Evolutionary conservation across 345 rosid species (phyloP).

Genomic region (Odontarrhena argentea): DNA sequence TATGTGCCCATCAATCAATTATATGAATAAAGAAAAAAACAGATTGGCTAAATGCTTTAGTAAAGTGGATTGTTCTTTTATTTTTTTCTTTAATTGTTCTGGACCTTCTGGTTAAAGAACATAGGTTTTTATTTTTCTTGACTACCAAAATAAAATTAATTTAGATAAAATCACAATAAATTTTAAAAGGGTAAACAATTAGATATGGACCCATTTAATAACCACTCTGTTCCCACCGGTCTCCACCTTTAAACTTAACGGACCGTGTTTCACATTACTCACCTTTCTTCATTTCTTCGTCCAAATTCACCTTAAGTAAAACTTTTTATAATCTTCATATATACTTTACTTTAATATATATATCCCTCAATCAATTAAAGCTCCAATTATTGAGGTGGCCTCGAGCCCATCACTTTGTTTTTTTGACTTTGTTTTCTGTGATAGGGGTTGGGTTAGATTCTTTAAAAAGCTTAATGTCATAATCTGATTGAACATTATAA

Average conservation of each 20-base stretch:
- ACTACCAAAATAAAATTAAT: background rate
- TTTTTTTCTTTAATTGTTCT: no score
- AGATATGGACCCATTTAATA: conserved; percentile 32
- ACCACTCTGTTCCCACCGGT: conserved; percentile 20
- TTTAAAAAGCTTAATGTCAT: conserved; percentile 21
- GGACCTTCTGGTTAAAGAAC: background rate
- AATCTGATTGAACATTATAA: background rate
- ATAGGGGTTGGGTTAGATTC: conserved; percentile 18
- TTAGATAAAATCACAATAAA: conserved; percentile 5
- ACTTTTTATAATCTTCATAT: background rate
- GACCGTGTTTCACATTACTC: conserved; percentile 10
- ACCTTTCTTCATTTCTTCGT: no score
- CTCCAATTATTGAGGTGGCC: conserved; percentile 42
- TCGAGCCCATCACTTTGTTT: conserved; percentile 32
- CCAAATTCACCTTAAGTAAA: background rate
- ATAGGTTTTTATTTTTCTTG: background rate
- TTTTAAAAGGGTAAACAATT: conserved; percentile 22
- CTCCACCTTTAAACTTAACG: background rate
- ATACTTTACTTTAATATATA: no score
- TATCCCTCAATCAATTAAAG: conserved; percentile 24
- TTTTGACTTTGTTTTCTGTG: conserved; percentile 3
- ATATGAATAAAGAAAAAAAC: conserved; percentile 22
- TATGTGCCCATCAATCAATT: conserved; percentile 21
- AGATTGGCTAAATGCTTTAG: background rate
- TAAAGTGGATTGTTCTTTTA: conserved; percentile 18